Evolutionary conservation across 2,329 filamentous ascomycete genomes (phyloP).

Genomic region (Myriosclerotinia scirpicola): DNA sequence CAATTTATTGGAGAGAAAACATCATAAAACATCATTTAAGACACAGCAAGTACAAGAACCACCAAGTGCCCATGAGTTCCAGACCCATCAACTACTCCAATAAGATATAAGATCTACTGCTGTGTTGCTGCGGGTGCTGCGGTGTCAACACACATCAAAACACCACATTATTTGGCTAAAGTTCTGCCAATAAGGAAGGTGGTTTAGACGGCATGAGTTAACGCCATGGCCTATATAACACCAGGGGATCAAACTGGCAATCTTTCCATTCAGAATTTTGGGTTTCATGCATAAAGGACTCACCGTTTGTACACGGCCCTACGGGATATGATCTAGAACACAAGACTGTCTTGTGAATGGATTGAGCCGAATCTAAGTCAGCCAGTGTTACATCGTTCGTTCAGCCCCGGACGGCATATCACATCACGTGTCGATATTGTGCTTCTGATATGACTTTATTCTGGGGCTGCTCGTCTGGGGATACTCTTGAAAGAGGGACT

Average conservation of each 20-base stretch:
- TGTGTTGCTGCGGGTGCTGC: constrained; percentile 8
- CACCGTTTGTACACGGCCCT: not conserved
- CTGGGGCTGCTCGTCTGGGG: too few relatives aligned
- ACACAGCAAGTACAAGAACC: not conserved
- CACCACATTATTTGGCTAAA: constrained; percentile 15
- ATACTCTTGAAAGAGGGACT: too few relatives aligned
- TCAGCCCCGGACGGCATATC: not conserved
- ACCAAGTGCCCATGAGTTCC: not conserved
- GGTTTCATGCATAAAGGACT: not conserved
- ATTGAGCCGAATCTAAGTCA: not conserved
- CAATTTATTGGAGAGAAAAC: not conserved
- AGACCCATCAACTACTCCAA: not conserved
- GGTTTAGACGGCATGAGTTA: not conserved
- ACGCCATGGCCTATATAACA: not conserved
- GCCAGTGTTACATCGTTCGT: not conserved
- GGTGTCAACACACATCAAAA: constrained; percentile 10
- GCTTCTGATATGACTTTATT: not conserved
- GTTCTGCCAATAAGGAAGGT: constrained; percentile 1
- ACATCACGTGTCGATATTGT: not conserved
- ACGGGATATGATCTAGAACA: not conserved
- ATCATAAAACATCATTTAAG: not conserved
- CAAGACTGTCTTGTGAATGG: not conserved
- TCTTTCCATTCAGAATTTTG: not conserved
- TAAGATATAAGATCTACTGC: not conserved
- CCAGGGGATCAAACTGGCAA: constrained; percentile 14